Percentiles rank a stretch among this genome's conserved stretches.
These are phyloP conservation scores for Marsdenia floribunda DNA, from an alignment of 257 asterid genomes.

Conservation along the genomic window DNA sequence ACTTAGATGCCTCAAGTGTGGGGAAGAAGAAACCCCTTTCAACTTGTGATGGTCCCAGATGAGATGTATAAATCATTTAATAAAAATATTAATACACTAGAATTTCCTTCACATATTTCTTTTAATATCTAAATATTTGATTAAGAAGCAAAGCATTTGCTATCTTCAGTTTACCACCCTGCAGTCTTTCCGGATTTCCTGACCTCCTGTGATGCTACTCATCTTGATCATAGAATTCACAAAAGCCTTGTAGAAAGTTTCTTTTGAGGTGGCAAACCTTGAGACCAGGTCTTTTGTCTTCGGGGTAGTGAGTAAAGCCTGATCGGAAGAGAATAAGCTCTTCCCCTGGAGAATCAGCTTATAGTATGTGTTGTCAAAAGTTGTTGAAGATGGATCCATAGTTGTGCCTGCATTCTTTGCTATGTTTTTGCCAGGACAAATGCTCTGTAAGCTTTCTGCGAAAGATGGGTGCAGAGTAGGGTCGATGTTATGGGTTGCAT, in stretches of 20 bases:
- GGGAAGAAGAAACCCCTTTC: neutral
- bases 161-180: constrained; percentile 47
- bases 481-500: constrained; percentile 59
- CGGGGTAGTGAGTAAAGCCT: constrained; percentile 51
- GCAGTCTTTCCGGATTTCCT: constrained; percentile 73
- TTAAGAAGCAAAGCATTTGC: neutral
- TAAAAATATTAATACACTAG: neutral
- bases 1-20: neutral
- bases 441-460: constrained; percentile 45
- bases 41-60: neutral
- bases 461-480: constrained; percentile 59
- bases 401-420: constrained; percentile 54
- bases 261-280: constrained; percentile 56
- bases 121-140: neutral
- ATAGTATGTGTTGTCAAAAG: constrained; percentile 72
- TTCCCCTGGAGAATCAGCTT: constrained; percentile 47
- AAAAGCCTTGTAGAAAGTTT: constrained; percentile 57
- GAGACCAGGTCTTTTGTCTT: constrained; percentile 44
- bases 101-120: neutral
- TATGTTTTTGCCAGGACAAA: constrained; percentile 46
- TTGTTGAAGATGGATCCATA: constrained; percentile 66
- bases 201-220: constrained; percentile 83
- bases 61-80: neutral
- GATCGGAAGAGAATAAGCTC: constrained; percentile 65
- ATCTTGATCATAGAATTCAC: constrained; percentile 71